Evolutionary conservation across 2,329 filamentous ascomycete species (phyloP).

Genomic region (Xylaria hypoxylon): DNA sequence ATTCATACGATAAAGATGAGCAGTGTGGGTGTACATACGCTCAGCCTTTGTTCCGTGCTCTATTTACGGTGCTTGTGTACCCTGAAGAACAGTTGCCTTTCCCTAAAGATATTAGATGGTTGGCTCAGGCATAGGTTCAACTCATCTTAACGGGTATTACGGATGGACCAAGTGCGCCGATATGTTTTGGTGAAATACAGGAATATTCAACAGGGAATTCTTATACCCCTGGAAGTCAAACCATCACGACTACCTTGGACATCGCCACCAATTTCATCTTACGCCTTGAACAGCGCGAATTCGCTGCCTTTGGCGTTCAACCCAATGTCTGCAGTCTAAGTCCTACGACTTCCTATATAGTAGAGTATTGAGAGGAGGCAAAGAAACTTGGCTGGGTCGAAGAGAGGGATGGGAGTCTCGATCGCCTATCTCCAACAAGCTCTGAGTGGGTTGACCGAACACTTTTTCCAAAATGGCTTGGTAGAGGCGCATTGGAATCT

Average conservation of each 20-base stretch:
- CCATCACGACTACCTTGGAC: conserved; percentile 15
- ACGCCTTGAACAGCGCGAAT: conserved; percentile 16
- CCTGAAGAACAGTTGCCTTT: not conserved
- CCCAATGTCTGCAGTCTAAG: not conserved
- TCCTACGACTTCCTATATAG: not conserved
- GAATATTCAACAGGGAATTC: conserved; percentile 7
- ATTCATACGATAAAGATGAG: not conserved
- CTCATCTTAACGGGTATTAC: conserved; percentile 17
- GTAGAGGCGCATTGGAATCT: not conserved
- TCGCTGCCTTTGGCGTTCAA: conserved; percentile 21
- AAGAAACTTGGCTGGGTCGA: conserved; percentile 18
- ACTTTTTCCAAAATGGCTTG: conserved; percentile 16
- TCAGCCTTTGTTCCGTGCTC: conserved; percentile 26
- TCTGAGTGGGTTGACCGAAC: conserved; percentile 19
- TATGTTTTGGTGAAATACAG: conserved; percentile 20
- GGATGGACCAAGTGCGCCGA: conserved; percentile 23
- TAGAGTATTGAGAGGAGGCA: not conserved
- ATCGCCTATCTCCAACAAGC: conserved; percentile 17
- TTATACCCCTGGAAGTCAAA: conserved; percentile 20
- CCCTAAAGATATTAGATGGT: conserved; percentile 13
- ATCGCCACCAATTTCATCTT: conserved; percentile 13
- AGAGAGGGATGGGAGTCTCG: conserved; percentile 20
- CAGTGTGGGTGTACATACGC: conserved; percentile 1
- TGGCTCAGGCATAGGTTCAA: conserved; percentile 14
- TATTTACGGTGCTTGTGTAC: conserved; percentile 22